Evolutionary conservation across 1,139 yeast genomes (phyloP), one percentile per base, ranked within the genome.

Genomic region (Hyphopichia burtonii): DNA sequence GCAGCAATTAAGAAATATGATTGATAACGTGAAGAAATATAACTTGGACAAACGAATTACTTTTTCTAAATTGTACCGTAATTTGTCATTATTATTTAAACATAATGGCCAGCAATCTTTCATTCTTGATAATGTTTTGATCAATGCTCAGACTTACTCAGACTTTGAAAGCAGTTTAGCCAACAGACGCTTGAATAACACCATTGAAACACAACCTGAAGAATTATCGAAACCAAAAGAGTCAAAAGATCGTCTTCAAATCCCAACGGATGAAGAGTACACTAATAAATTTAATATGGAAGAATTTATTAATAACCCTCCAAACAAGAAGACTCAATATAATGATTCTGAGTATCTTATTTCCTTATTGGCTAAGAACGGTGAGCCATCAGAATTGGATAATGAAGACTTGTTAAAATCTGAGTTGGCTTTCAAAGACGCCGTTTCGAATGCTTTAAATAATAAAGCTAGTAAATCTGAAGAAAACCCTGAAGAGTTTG

Each of bases 41-140:
- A 48, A 47, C 30, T 14, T 22, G 12, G 59, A 62, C 17, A 59
- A 57, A 41, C 47, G 54, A 15, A 40, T 51, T 12, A 50, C 54
- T 16, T 63, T 63, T 53, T 38, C 52, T 3, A 68, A 68, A 43
- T 54, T 71, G 15, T 53, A 54, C 38, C 57, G 62, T 19, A 71
- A 71, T 42, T 58, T 71, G 32, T 39, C 47, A 2, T 44, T 50
- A n/a, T 55, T 71, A 36, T 71, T 71, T 51, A 61, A 58, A 17
- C 55, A 63, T 43, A 71, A 71, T 45, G 59, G 64, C 31, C 50
- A 56, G 25, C 51, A 56, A 23, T 58, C 75, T 0, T 67, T 60
- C 33, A 57, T 68, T 1, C 61, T 72, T 47, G 78, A 72, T 44
- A 64, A 61, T 41, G 61, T 70, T 1, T 49, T 71, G 23, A 43